Conservation (phyloP, 2,329 filamentous ascomycete species). For the Ophiostoma angusticollis region DNA sequence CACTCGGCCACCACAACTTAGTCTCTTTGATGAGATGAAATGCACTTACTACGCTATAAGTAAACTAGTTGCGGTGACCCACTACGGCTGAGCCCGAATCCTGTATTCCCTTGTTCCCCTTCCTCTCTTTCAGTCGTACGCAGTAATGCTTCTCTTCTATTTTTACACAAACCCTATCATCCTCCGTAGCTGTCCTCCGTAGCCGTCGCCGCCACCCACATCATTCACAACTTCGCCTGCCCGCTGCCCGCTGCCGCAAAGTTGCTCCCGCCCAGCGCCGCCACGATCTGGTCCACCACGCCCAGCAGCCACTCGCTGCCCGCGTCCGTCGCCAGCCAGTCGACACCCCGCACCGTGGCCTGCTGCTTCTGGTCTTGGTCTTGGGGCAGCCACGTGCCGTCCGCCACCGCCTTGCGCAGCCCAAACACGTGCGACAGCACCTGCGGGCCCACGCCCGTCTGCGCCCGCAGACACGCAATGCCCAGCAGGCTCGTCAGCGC, state of each 20-base stretch:
- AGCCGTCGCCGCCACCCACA: neutral
- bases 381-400: constrained; percentile 42
- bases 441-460: constrained; percentile 73
- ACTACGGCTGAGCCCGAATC: no score
- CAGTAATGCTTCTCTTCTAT: no score
- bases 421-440: constrained; percentile 74
- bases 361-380: constrained; percentile 19
- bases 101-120: no score
- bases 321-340: constrained; percentile 52
- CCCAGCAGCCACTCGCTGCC: constrained; percentile 51
- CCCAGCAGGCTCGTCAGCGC: constrained; percentile 62
- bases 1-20: constrained; percentile 4
- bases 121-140: no score
- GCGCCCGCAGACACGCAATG: constrained; percentile 60
- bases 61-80: no score
- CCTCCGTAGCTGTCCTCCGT: no score
- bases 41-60: no score
- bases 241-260: constrained; percentile 6
- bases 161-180: no score
- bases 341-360: constrained; percentile 34
- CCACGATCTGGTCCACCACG: constrained; percentile 47
- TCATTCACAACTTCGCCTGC: constrained; percentile 10
- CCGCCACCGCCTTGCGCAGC: constrained; percentile 59
- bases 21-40: neutral
- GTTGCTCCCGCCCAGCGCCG: constrained; percentile 22